phyloP scores from a whole-genome alignment of 208 protist species.

The Vickermania spadyakhi region DNA sequence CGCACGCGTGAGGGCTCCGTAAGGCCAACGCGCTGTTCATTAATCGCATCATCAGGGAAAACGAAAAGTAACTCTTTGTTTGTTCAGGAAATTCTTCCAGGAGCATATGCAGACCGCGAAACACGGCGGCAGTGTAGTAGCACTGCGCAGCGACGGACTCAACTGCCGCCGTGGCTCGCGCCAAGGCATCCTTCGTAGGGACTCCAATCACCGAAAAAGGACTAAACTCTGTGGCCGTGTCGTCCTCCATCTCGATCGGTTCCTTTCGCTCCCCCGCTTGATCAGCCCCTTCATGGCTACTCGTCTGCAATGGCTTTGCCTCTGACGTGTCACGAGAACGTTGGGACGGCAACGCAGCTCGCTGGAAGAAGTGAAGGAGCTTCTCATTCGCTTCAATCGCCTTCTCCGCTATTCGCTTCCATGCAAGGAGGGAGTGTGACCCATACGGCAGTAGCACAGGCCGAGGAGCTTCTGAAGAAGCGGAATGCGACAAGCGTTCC shows the following conservation, averaged over 20 bases:
- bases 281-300: background rate
- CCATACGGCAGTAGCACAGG: slow-evolving; percentile 32
- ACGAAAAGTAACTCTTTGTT: slow-evolving; percentile 3
- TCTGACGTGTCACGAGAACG: too few species aligned
- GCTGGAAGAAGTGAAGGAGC: too few species aligned
- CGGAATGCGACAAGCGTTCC: background rate
- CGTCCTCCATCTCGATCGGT: background rate
- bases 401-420: too few species aligned
- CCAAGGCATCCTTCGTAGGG: slow-evolving; percentile 33
- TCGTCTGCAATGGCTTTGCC: too few species aligned
- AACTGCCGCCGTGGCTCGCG: slow-evolving; percentile 26
- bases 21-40: slow-evolving; percentile 10
- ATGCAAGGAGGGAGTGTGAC: slow-evolving; percentile 26
- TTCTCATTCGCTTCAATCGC: too few species aligned
- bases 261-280: background rate
- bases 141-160: slow-evolving; percentile 68
- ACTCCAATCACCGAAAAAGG: slow-evolving; percentile 1
- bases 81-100: slow-evolving; percentile 9
- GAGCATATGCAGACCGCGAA: slow-evolving; percentile 12
- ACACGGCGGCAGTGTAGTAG: slow-evolving; percentile 27
- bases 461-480: too few species aligned
- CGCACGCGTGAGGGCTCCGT: slow-evolving; percentile 20
- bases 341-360: too few species aligned
- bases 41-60: slow-evolving; percentile 11
- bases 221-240: too few species aligned